phyloP scores from a whole-genome alignment of 2,329 filamentous ascomycete genomes.

The Epicoccum nigrum region DNA sequence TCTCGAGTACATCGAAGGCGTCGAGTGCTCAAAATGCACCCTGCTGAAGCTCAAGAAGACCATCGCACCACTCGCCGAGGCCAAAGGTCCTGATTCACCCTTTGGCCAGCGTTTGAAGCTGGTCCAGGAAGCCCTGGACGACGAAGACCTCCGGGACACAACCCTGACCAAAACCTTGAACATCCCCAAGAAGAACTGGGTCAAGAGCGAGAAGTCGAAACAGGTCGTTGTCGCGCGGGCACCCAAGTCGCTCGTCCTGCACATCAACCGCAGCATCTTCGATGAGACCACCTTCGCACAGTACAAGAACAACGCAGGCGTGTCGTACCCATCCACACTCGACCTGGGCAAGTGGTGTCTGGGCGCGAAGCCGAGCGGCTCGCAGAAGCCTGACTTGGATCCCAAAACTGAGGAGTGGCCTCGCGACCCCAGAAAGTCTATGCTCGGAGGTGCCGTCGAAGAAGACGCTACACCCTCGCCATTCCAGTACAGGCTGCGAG shows the following conservation, averaged over 20 bases:
- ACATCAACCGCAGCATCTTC: constrained; percentile 91
- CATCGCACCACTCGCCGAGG: constrained; percentile 27
- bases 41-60: constrained; percentile 63
- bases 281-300: constrained; percentile 80
- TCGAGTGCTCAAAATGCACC: constrained; percentile 92
- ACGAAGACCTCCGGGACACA: constrained; percentile 73
- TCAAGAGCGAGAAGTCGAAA: constrained; percentile 83
- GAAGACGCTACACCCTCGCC: constrained; percentile 44
- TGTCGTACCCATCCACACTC: constrained; percentile 75
- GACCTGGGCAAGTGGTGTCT: constrained; percentile 87
- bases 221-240: constrained; percentile 85
- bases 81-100: constrained; percentile 48
- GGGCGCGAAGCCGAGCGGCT: constrained; percentile 57
- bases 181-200: constrained; percentile 65
- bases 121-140: constrained; percentile 73
- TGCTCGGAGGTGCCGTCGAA: constrained; percentile 66
- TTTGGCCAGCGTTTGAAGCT: constrained; percentile 64
- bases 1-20: constrained; percentile 83
- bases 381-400: constrained; percentile 34
- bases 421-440: constrained; percentile 70
- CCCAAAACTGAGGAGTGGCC: constrained; percentile 69
- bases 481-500: constrained; percentile 74
- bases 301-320: constrained; percentile 81
- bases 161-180: constrained; percentile 55
- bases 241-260: constrained; percentile 80